Conservation (phyloP, 2,329 filamentous ascomycete genomes). For the Fusarium concolor region DNA sequence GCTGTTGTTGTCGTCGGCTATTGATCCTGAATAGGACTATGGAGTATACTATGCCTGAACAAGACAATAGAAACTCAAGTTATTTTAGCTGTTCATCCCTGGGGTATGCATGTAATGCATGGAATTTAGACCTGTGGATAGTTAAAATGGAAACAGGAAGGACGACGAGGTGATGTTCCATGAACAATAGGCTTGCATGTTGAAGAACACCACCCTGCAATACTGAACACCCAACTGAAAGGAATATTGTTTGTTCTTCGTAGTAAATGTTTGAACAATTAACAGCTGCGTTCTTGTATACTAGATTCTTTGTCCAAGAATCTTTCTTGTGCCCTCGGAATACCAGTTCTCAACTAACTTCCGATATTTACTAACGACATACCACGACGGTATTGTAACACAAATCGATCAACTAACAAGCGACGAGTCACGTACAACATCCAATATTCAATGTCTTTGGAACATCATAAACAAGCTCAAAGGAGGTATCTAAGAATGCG, state of each 20-base stretch:
- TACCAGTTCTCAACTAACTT: neutral
- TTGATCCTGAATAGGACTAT: neutral
- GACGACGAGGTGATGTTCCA: neutral
- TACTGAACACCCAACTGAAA: neutral
- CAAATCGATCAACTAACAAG: neutral
- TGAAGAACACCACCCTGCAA: neutral
- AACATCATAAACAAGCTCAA: neutral
- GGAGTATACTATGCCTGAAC: neutral
- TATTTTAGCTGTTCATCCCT: neutral
- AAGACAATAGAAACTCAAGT: neutral
- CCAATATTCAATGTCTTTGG: slow-evolving; percentile 3
- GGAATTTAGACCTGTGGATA: neutral
- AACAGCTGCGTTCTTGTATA: neutral
- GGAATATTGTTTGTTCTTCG: neutral
- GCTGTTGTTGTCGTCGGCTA: neutral
- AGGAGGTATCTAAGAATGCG: slow-evolving; percentile 23
- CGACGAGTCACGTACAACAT: neutral
- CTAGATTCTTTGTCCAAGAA: neutral
- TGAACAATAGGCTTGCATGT: neutral
- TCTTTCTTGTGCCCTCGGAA: neutral
- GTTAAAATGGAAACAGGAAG: neutral
- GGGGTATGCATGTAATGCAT: neutral
- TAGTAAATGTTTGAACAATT: neutral
- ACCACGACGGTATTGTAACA: neutral
- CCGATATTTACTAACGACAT: neutral